These are phyloP conservation scores for Xylaria castorea DNA, from an alignment of 495 filamentous ascomycete species.

Conservation along the genomic window DNA sequence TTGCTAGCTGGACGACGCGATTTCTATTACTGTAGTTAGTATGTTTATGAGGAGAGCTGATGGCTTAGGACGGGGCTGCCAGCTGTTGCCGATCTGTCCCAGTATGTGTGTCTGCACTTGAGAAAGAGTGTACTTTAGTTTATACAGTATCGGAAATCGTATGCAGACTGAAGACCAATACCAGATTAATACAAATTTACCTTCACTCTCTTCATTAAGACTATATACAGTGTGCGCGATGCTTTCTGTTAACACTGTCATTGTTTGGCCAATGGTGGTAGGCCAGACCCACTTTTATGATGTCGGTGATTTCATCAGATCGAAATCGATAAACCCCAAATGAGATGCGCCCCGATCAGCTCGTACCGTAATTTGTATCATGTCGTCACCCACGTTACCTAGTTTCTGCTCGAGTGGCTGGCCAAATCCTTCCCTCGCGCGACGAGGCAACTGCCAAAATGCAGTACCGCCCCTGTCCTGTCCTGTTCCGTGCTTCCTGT, in stretches of 20 bases:
- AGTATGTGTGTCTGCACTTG: too few species aligned
- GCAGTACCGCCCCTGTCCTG: not conserved
- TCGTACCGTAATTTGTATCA: not conserved
- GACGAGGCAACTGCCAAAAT: not conserved
- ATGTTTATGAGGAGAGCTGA: too few species aligned
- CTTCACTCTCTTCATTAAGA: not conserved
- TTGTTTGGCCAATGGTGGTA: not conserved
- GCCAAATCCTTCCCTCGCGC: not conserved
- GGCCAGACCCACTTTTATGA: constrained; percentile 23
- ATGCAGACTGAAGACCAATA: too few species aligned
- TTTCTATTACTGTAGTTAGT: not conserved
- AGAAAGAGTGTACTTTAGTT: too few species aligned
- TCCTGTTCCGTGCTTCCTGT: not conserved
- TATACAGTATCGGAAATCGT: too few species aligned
- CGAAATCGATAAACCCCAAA: not conserved
- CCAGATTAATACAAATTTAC: too few species aligned
- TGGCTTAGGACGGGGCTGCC: not conserved
- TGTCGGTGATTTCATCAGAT: constrained; percentile 43
- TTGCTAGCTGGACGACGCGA: not conserved
- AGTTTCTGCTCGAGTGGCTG: not conserved
- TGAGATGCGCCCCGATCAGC: not conserved
- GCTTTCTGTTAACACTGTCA: not conserved
- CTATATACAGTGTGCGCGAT: not conserved
- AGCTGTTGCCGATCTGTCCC: not conserved
- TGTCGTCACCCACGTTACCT: not conserved